These are phyloP conservation scores for Penicillium capsulatum DNA, from an alignment of 2,329 filamentous ascomycete genomes.

Conservation along the genomic window DNA sequence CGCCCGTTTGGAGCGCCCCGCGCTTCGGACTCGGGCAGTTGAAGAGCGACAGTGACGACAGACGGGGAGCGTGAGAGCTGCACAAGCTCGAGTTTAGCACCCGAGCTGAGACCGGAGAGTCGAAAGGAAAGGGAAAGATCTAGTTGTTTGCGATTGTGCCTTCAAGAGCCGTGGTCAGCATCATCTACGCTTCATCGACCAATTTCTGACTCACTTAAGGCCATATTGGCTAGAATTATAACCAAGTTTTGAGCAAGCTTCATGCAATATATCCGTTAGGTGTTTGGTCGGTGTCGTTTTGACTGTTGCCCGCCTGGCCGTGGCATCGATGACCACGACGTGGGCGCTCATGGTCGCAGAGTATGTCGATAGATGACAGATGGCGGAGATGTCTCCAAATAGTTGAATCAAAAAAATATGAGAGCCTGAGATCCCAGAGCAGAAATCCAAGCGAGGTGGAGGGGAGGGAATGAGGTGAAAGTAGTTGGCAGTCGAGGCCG, in stretches of 20 bases:
- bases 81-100: conserved; percentile 89
- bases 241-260: conserved; percentile 81
- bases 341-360: conserved; percentile 68
- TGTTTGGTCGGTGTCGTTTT: conserved; percentile 79
- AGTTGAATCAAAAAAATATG: not conserved
- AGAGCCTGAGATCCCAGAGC: too few species aligned
- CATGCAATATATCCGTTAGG: conserved; percentile 76
- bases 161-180: conserved; percentile 33
- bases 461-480: conserved; percentile 25
- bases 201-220: conserved; percentile 62
- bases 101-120: conserved; percentile 73
- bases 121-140: conserved; percentile 83
- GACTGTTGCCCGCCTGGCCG: conserved; percentile 70
- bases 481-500: conserved; percentile 21
- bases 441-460: conserved; percentile 9
- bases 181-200: not conserved
- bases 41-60: conserved; percentile 81
- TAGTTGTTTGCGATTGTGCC: conserved; percentile 76
- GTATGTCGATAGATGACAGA: too few species aligned
- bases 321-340: conserved; percentile 80
- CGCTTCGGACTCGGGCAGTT: conserved; percentile 70
- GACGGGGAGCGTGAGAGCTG: conserved; percentile 80
- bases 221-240: conserved; percentile 68
- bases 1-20: conserved; percentile 60
- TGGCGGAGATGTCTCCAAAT: too few species aligned